Evolutionary conservation across 495 filamentous ascomycete genomes (phyloP).

Genomic region (Lophiostoma macrostomum): DNA sequence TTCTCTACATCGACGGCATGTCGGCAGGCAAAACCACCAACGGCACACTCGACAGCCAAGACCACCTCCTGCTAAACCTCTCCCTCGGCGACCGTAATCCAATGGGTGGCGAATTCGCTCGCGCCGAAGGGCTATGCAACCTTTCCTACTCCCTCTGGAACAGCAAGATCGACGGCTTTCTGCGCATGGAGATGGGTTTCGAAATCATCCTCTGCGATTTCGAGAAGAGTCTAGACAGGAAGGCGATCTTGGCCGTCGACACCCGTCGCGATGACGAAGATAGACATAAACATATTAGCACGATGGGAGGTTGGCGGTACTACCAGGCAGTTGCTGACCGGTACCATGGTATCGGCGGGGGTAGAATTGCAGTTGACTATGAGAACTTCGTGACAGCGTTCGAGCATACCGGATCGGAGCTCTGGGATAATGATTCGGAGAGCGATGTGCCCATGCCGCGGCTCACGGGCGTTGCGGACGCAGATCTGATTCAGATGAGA

Average conservation of each 20-base stretch:
- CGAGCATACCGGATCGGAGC: constrained; percentile 41
- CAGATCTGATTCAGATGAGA: constrained; percentile 45
- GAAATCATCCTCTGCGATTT: constrained; percentile 69
- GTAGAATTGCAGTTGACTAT: constrained; percentile 56
- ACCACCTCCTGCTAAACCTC: constrained; percentile 49
- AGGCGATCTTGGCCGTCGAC: constrained; percentile 18
- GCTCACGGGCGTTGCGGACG: constrained; percentile 40
- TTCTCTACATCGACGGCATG: constrained; percentile 63
- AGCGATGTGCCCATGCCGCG: constrained; percentile 45
- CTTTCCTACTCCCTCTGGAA: constrained; percentile 49
- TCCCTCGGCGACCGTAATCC: constrained; percentile 14
- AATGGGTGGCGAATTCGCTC: constrained; percentile 42
- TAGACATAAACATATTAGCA: constrained; percentile 9
- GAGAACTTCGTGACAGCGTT: constrained; percentile 60
- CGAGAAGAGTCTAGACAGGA: constrained; percentile 23
- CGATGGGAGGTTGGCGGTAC: constrained; percentile 34
- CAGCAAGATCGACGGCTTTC: constrained; percentile 54
- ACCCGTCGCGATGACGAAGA: constrained; percentile 22
- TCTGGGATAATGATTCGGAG: constrained; percentile 8
- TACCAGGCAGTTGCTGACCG: constrained; percentile 48
- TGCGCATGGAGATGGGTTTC: constrained; percentile 68
- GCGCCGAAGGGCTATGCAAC: constrained; percentile 52
- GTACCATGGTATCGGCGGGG: constrained; percentile 58
- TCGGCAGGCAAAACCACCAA: constrained; percentile 56
- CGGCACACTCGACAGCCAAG: constrained; percentile 61